Percentiles rank a stretch among this genome's conserved stretches.
These are phyloP conservation scores for Chaetomium globosum DNA, from an alignment of 2,329 filamentous ascomycete species.

Conservation along the genomic window DNA sequence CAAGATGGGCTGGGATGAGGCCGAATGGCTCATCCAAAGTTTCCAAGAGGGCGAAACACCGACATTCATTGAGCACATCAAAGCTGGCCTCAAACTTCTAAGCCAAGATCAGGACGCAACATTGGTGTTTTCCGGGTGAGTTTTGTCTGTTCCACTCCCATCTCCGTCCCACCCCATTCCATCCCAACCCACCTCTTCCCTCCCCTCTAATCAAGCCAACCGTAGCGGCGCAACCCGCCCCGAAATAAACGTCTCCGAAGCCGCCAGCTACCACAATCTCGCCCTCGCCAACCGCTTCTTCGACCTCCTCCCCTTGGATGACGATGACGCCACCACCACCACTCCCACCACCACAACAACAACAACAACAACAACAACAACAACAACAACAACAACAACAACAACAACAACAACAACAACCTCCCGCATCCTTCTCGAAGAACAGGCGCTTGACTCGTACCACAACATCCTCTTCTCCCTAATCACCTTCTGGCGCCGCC, in stretches of 20 bases:
- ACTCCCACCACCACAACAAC: no score
- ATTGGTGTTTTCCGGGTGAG: conserved; percentile 73
- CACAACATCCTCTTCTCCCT: conserved; percentile 82
- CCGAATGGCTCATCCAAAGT: conserved; percentile 71
- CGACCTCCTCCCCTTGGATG: conserved; percentile 40
- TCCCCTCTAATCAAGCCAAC: not conserved
- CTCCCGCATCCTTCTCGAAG: conserved; percentile 62
- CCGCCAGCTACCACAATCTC: conserved; percentile 62
- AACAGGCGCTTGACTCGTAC: conserved; percentile 79
- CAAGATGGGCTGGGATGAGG: conserved; percentile 54
- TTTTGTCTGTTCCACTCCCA: not conserved
- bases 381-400: no score
- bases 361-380: no score
- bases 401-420: no score
- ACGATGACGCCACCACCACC: not conserved
- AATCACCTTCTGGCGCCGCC: conserved; percentile 56
- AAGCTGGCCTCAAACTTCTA: conserved; percentile 62
- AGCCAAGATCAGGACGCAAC: conserved; percentile 51
- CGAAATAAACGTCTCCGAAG: conserved; percentile 61
- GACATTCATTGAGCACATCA: conserved; percentile 77
- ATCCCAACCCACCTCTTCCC: not conserved
- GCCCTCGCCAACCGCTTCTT: conserved; percentile 53
- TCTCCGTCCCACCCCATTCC: not conserved
- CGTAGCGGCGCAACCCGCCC: conserved; percentile 64
- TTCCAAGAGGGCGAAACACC: conserved; percentile 79